Conservation (phyloP, 208 protist genomes). For the Leishmania aethiopica region DNA sequence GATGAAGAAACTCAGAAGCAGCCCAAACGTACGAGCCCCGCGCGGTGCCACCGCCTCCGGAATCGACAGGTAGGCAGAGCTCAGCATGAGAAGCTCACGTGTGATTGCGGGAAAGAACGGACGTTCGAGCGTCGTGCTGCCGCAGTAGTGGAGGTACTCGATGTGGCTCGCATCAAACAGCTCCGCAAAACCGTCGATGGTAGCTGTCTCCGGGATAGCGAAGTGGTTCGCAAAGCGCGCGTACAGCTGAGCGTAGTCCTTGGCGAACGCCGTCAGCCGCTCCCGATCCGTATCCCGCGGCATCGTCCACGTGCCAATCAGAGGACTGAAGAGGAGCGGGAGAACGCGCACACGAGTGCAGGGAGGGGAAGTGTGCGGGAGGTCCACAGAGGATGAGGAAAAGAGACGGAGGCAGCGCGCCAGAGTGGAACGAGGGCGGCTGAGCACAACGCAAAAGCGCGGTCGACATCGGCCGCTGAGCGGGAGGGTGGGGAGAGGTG, state of each 20-base stretch:
- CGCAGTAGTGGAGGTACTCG: slow-evolving; percentile 81
- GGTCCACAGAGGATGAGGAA: background rate
- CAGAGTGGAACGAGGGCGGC: background rate
- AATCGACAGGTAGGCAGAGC: slow-evolving; percentile 64
- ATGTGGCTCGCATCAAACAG: slow-evolving; percentile 54
- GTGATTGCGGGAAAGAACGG: slow-evolving; percentile 54
- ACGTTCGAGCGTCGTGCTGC: slow-evolving; percentile 37
- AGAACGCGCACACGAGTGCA: background rate
- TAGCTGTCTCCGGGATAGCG: slow-evolving; percentile 24
- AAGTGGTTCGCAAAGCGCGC: slow-evolving; percentile 33
- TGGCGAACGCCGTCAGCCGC: slow-evolving; percentile 47
- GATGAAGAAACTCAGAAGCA: slow-evolving; percentile 64
- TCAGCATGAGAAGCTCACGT: slow-evolving; percentile 60
- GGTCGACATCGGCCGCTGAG: background rate
- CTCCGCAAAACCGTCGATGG: slow-evolving; percentile 47
- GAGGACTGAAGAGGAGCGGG: slow-evolving; percentile 6
- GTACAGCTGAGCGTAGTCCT: slow-evolving; percentile 63
- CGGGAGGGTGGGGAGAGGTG: background rate
- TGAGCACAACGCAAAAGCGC: background rate
- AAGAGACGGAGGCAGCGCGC: background rate
- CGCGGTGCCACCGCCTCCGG: slow-evolving; percentile 38
- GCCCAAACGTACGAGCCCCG: slow-evolving; percentile 55
- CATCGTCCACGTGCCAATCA: slow-evolving; percentile 5
- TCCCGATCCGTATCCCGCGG: slow-evolving; percentile 22
- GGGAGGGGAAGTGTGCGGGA: background rate